These are phyloP conservation scores for Ustilaginoidea virens DNA, from an alignment of 2,329 filamentous ascomycete genomes.

Conservation along the genomic window DNA sequence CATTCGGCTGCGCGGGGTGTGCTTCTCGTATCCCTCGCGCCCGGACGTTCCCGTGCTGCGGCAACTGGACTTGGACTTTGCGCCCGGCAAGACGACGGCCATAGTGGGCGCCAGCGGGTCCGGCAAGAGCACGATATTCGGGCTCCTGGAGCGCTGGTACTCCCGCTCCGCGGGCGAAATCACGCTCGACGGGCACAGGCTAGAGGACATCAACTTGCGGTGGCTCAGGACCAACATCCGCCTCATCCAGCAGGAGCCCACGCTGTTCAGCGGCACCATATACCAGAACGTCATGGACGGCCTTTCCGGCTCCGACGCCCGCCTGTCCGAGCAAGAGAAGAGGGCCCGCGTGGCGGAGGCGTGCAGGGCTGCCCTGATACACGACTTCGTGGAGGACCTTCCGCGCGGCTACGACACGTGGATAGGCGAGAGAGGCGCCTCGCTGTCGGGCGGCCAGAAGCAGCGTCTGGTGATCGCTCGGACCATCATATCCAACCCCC, in stretches of 20 bases:
- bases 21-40: constrained; percentile 28
- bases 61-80: constrained; percentile 24
- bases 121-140: constrained; percentile 24
- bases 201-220: constrained; percentile 20
- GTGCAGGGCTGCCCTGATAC: too few species aligned
- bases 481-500: constrained; percentile 39
- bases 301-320: too few species aligned
- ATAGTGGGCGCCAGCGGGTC: constrained; percentile 23
- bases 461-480: constrained; percentile 40
- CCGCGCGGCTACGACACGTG: constrained; percentile 33
- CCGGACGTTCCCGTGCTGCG: constrained; percentile 25
- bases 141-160: constrained; percentile 24
- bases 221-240: constrained; percentile 22
- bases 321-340: too few species aligned
- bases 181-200: constrained; percentile 19
- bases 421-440: constrained; percentile 39
- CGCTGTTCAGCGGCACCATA: too few species aligned
- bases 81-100: constrained; percentile 28
- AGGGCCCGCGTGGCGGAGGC: too few species aligned
- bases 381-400: too few species aligned
- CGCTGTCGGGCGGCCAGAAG: constrained; percentile 40
- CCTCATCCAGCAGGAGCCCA: constrained; percentile 22
- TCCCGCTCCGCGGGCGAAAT: constrained; percentile 18
- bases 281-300: too few species aligned
- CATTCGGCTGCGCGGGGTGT: constrained; percentile 24